phyloP scores from a whole-genome alignment of 2,329 filamentous ascomycete species.

The Epichloe bromicola region DNA sequence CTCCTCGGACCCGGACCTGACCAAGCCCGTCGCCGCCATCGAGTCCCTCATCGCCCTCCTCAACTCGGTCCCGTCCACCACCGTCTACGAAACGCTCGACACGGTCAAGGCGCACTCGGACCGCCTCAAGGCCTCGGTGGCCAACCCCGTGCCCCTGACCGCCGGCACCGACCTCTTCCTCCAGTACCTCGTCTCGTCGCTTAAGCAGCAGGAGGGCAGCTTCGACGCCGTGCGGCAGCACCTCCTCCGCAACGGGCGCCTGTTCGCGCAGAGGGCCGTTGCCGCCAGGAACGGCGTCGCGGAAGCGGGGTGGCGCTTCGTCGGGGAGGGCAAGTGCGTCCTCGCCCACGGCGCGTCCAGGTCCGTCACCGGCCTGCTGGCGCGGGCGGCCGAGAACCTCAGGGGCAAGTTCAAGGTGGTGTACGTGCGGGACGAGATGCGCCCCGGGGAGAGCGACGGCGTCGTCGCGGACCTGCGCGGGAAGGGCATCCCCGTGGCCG shows the following conservation, averaged over 20 bases:
- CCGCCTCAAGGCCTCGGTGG: conserved; percentile 62
- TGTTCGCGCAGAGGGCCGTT: conserved; percentile 81
- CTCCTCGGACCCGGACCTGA: conserved; percentile 63
- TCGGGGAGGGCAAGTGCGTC: conserved; percentile 67
- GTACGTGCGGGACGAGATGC: conserved; percentile 52
- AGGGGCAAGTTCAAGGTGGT: conserved; percentile 68
- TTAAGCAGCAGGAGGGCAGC: conserved; percentile 39
- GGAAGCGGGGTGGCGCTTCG: conserved; percentile 61
- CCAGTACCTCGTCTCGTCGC: conserved; percentile 73
- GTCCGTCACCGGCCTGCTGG: conserved; percentile 66
- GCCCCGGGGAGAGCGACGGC: conserved; percentile 48
- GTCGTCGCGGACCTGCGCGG: conserved; percentile 58
- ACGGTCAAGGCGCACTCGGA: conserved; percentile 66
- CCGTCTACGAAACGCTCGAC: conserved; percentile 87
- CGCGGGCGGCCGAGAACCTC: conserved; percentile 48
- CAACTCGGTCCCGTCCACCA: conserved; percentile 64
- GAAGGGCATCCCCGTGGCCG: conserved; percentile 67
- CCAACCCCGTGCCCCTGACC: conserved; percentile 82
- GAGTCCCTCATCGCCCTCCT: conserved; percentile 82
- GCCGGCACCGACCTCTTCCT: conserved; percentile 94
- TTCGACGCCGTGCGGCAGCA: conserved; percentile 78
- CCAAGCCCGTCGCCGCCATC: conserved; percentile 91
- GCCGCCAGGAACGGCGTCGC: conserved; percentile 76
- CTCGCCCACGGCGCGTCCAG: conserved; percentile 82
- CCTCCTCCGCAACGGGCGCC: conserved; percentile 68